phyloP scores from a whole-genome alignment of 768 basidiomycete genomes.

The Glaciozyma antarctica region DNA sequence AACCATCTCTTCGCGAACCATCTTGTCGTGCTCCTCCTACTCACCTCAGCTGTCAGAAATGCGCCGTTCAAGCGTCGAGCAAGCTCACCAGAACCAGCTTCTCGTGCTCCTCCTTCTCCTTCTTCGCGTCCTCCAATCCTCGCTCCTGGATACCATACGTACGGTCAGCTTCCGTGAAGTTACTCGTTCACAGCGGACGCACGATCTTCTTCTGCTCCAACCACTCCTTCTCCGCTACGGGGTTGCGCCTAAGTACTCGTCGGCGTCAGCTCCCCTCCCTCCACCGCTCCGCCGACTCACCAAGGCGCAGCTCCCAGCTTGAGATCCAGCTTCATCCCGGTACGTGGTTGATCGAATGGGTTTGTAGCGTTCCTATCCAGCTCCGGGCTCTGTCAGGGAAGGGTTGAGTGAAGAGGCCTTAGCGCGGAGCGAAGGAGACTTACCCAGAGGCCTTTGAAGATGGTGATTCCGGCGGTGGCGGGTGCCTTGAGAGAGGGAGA shows the following conservation, averaged over 20 bases:
- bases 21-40: conserved; percentile 2
- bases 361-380: background rate
- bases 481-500: background rate
- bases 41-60: no score
- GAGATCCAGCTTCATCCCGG: background rate
- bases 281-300: background rate
- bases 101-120: background rate
- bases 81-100: background rate
- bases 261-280: background rate
- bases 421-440: background rate
- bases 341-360: background rate
- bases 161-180: background rate
- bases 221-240: background rate
- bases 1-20: background rate
- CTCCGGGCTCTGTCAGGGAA: background rate
- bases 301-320: background rate
- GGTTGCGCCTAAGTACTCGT: background rate
- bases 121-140: background rate
- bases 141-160: background rate
- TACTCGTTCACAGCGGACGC: no score
- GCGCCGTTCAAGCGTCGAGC: no score
- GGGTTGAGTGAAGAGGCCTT: background rate
- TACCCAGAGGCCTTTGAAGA: no score
- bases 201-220: no score
- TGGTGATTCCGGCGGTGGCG: no score